Evolutionary conservation across 768 basidiomycete genomes (phyloP), one percentile per base, ranked within the genome.

Genomic region (Lepiota venenata): DNA sequence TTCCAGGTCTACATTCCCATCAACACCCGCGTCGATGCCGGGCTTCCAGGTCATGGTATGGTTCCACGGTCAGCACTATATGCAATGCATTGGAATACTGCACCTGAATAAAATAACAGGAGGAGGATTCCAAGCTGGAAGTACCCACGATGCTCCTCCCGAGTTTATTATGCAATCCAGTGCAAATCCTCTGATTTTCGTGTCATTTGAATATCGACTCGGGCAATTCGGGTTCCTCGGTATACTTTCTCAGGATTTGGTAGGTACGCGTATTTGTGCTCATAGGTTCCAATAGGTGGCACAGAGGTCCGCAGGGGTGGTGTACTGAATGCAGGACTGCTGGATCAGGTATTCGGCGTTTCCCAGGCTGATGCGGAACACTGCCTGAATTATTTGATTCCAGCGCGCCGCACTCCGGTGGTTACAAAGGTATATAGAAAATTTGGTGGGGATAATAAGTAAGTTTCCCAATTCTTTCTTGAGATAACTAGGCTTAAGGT

Each of bases 191-290:
- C 54, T 74, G 53, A 68, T 77, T 9, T 74, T 74, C 50, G 72
- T 70, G 1, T 70, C 75, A 1, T 74, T 77, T 43, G 71, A 72
- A 56, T 75, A 76, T 58, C 68, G 75, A 4, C 58, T 76, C 2
- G 73, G 75, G 7, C 71, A 71, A 48, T 72, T 75, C 42, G 74
- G 74, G 0, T 75, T 75, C 54, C 63, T 75, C 1, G 72, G 74
- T 69, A 56, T 54, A 66, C 42, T 20, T 32, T 5, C 1, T 40
- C 49, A n/a, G n/a, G 38, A 37, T 41, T 39, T 44, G n/a, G n/a
- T n/a, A n/a, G n/a, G n/a, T n/a, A n/a, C n/a, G n/a, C n/a, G n/a
- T n/a, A n/a, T n/a, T n/a, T n/a, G n/a, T n/a, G 9, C 8, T 7
- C 22, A 46, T 36, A 48, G 5, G 12, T 2, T 5, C 37, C 36